These are phyloP conservation scores for Cyclotella baltica DNA, from an alignment of 108 stramenopile genomes.

Conservation along the genomic window DNA sequence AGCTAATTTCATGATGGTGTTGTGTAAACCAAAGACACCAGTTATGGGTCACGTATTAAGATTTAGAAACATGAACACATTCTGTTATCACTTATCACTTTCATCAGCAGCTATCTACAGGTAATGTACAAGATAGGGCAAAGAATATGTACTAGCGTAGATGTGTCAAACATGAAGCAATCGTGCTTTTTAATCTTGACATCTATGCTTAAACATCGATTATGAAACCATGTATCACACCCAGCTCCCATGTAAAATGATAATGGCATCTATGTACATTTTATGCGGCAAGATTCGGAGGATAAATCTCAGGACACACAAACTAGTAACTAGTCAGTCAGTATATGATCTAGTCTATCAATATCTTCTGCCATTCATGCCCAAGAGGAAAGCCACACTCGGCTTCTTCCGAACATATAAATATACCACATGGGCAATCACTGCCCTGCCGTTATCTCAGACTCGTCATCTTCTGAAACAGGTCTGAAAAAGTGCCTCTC, in stretches of 20 bases:
- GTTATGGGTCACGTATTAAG: not conserved
- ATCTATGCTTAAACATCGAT: not conserved
- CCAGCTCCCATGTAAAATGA: not conserved
- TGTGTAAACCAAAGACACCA: not conserved
- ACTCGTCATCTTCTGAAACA: constrained; percentile 45
- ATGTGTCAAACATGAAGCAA: not conserved
- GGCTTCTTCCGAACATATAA: not conserved
- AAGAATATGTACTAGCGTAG: not conserved
- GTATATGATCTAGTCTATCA: no score
- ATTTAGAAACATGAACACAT: no score
- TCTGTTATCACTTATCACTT: not conserved
- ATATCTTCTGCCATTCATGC: no score
- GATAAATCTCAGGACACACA: no score
- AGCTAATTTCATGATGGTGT: no score
- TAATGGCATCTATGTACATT: not conserved
- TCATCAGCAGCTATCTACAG: no score
- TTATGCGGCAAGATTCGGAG: no score
- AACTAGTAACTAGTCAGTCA: no score
- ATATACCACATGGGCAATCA: not conserved
- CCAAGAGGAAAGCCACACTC: no score
- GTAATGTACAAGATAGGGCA: not conserved
- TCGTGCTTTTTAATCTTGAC: not conserved
- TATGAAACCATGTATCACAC: constrained; percentile 4
- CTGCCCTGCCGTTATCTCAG: not conserved
- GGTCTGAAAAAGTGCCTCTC: constrained; percentile 42